Conservation (phyloP, 495 filamentous ascomycete genomes). For the Aspergillus heteromorphus region DNA sequence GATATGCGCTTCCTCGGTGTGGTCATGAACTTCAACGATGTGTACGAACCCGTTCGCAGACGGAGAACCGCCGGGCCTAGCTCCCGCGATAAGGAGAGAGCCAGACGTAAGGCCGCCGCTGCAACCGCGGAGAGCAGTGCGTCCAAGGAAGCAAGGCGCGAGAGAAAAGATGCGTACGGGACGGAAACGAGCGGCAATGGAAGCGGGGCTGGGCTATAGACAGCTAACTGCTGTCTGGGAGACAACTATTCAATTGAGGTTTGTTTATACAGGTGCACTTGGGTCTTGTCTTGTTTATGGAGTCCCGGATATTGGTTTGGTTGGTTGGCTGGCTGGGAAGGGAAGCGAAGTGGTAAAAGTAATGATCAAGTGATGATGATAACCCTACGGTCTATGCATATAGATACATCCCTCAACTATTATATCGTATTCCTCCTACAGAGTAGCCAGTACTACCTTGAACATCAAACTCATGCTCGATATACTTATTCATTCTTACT, state of each 20-base stretch:
- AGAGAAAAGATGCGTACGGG: conserved; percentile 15
- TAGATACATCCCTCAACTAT: neutral
- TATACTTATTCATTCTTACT: too few relatives aligned
- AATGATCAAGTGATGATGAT: conserved; percentile 1
- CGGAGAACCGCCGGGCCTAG: conserved; percentile 33
- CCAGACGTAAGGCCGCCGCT: conserved; percentile 25
- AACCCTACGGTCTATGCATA: neutral
- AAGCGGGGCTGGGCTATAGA: neutral
- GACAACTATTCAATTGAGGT: neutral
- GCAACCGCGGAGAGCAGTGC: conserved; percentile 11
- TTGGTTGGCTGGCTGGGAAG: neutral
- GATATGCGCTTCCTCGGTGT: conserved; percentile 95
- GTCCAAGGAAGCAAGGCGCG: conserved; percentile 18
- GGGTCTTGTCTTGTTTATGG: neutral
- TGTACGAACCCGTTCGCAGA: conserved; percentile 70
- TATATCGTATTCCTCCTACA: too few relatives aligned
- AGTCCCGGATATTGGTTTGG: neutral
- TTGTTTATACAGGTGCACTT: neutral
- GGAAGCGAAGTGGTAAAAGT: neutral
- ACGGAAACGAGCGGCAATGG: conserved; percentile 2
- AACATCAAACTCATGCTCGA: too few relatives aligned
- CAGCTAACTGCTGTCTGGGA: neutral
- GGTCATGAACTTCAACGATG: conserved; percentile 99
- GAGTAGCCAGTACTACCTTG: too few relatives aligned
- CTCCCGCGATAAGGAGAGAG: conserved; percentile 35